Evolutionary conservation across 1,284 basidiomycete genomes (phyloP).

Genomic region (Mycosarcoma maydis): DNA sequence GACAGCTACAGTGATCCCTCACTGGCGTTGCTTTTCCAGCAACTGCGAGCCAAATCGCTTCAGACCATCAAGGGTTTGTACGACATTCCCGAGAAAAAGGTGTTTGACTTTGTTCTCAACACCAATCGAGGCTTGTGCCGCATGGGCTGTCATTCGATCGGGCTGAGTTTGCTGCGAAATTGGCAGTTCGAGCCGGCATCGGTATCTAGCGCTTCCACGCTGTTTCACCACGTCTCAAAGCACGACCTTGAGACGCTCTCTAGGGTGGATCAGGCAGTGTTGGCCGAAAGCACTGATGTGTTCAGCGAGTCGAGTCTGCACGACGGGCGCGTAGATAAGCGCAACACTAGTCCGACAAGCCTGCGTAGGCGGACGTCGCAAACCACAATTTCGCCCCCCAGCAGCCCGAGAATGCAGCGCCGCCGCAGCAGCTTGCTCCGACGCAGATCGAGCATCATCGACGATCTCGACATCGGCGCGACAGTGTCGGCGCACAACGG

Average conservation of each 20-base stretch:
- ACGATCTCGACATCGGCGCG: conserved; percentile 47
- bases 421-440: conserved; percentile 41
- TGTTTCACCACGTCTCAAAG: conserved; percentile 34
- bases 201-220: conserved; percentile 61
- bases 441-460: conserved; percentile 48
- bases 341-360: neutral
- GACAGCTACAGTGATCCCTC: conserved; percentile 91
- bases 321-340: neutral
- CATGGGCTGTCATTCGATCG: conserved; percentile 94
- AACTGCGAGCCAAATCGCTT: conserved; percentile 84
- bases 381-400: conserved; percentile 34
- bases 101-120: conserved; percentile 93
- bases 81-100: conserved; percentile 83
- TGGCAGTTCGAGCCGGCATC: conserved; percentile 88
- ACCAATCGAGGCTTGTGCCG: conserved; percentile 88
- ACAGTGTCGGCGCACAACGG: neutral
- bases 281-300: conserved; percentile 15
- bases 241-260: conserved; percentile 40
- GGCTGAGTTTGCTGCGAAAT: conserved; percentile 82
- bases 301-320: conserved; percentile 14
- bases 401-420: conserved; percentile 29
- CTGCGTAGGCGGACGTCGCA: conserved; percentile 23
- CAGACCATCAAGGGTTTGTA: conserved; percentile 90
- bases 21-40: conserved; percentile 86
- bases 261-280: conserved; percentile 24